phyloP scores from a whole-genome alignment of 805 yeast species.

The Brettanomyces anomalus region DNA sequence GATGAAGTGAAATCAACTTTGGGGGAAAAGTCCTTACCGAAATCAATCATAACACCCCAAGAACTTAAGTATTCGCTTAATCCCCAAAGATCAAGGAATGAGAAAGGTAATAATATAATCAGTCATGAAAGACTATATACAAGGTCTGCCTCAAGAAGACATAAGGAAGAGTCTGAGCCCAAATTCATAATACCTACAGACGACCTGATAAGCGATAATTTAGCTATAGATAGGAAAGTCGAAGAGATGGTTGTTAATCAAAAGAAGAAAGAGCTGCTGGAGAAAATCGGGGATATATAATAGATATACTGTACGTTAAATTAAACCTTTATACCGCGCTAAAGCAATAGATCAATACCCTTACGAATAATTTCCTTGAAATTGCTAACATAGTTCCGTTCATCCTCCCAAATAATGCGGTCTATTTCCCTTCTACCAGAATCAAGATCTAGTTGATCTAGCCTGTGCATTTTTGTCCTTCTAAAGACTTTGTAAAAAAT shows the following conservation, averaged over 20 bases:
- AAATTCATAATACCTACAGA: slow-evolving; percentile 6
- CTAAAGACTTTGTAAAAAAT: slow-evolving; percentile 43
- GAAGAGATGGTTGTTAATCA: slow-evolving; percentile 37
- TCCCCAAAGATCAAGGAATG: too few species aligned
- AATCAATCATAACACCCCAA: background rate
- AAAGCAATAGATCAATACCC: slow-evolving; percentile 14
- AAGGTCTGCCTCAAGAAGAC: too few species aligned
- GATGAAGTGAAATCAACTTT: slow-evolving; percentile 9
- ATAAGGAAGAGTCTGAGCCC: too few species aligned
- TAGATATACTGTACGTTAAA: background rate
- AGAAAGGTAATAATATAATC: too few species aligned
- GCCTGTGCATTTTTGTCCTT: slow-evolving; percentile 55
- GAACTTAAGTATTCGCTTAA: background rate
- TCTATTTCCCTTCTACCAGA: slow-evolving; percentile 81
- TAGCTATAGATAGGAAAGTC: slow-evolving; percentile 24
- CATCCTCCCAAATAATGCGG: slow-evolving; percentile 74
- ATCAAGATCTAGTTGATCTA: slow-evolving; percentile 73
- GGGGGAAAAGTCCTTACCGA: slow-evolving; percentile 5
- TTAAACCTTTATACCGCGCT: too few species aligned
- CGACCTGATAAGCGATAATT: slow-evolving; percentile 19
- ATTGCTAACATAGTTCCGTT: slow-evolving; percentile 28
- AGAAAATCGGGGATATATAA: slow-evolving; percentile 18
- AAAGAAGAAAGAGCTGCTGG: slow-evolving; percentile 35
- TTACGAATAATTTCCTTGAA: slow-evolving; percentile 23
- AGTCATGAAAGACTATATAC: too few species aligned